Conservation (phyloP, 2,329 filamentous ascomycete genomes). For the Zasmidium cellare region DNA sequence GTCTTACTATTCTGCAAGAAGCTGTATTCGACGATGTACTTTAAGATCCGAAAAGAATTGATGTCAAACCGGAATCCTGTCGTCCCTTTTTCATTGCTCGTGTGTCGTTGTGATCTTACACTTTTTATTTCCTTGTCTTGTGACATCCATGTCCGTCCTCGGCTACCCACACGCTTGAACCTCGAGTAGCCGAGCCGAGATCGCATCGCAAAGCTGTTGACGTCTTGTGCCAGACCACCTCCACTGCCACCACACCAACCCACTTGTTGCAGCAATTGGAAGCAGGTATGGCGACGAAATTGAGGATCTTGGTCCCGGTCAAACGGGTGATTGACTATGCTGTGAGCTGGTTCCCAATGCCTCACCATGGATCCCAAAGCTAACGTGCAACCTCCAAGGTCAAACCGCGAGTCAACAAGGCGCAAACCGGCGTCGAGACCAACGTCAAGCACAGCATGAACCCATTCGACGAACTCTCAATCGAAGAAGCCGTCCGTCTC, state of each 20-base stretch:
- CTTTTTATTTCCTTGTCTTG: not conserved
- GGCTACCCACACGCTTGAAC: not conserved
- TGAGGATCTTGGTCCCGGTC: conserved; percentile 57
- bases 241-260: not conserved
- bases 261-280: not conserved
- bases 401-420: conserved; percentile 69
- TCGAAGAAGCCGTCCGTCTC: conserved; percentile 93
- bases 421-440: conserved; percentile 85
- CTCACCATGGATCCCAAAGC: not conserved
- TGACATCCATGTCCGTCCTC: not conserved
- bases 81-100: not conserved
- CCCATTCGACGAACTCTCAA: conserved; percentile 96
- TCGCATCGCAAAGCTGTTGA: conserved; percentile 9
- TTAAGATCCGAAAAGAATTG: conserved; percentile 18
- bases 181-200: conserved; percentile 1
- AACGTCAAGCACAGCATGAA: conserved; percentile 98
- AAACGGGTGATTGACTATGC: conserved; percentile 62
- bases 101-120: not conserved
- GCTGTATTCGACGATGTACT: conserved; percentile 28
- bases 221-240: conserved; percentile 8
- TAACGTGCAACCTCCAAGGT: conserved; percentile 45
- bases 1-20: conserved; percentile 22
- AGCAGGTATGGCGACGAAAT: conserved; percentile 42
- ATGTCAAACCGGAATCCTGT: conserved; percentile 10
- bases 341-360: conserved; percentile 38